Conservation (phyloP, 768 basidiomycete genomes). For the Boletus tylopilopsis region DNA sequence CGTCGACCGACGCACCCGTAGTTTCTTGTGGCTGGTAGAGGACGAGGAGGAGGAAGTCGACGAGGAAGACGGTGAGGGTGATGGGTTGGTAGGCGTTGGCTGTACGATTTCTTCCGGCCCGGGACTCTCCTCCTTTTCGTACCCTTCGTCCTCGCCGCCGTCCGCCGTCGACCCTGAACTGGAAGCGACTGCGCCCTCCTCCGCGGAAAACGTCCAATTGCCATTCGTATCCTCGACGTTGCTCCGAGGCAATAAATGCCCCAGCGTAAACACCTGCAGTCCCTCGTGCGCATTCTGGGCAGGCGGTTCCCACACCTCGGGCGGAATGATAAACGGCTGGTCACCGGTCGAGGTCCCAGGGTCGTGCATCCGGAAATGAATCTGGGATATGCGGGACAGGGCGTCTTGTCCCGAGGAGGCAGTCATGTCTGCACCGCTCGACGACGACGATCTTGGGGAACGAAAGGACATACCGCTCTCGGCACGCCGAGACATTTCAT, state of each 20-base stretch:
- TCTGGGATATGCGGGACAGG: conserved; percentile 45
- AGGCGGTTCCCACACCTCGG: conserved; percentile 26
- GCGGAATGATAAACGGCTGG: conserved; percentile 27
- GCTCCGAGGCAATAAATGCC: conserved; percentile 65
- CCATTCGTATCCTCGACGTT: conserved; percentile 49
- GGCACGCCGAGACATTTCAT: conserved; percentile 67
- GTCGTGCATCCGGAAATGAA: conserved; percentile 43
- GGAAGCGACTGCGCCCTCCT: conserved; percentile 13
- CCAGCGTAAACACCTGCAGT: conserved; percentile 76
- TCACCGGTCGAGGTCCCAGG: conserved; percentile 25
- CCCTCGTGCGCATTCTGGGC: conserved; percentile 49
- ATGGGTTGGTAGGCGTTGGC: conserved; percentile 33
- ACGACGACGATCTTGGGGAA: conserved; percentile 20
- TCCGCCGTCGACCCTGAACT: conserved; percentile 11
- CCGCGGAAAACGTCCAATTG: conserved; percentile 56
- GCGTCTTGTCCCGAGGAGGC: conserved; percentile 37
- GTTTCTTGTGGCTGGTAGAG: conserved; percentile 34
- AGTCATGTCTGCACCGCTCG: conserved; percentile 15
- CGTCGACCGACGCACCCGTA: conserved; percentile 71
- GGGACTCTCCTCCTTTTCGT: conserved; percentile 24
- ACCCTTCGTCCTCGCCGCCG: conserved; percentile 20
- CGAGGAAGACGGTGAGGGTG: conserved; percentile 18
- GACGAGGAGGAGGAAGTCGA: conserved; percentile 8
- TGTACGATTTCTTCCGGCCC: conserved; percentile 39
- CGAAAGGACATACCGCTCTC: conserved; percentile 34